These are phyloP conservation scores for Cyberlindnera americana DNA, from an alignment of 805 yeast genomes.

Conservation along the genomic window DNA sequence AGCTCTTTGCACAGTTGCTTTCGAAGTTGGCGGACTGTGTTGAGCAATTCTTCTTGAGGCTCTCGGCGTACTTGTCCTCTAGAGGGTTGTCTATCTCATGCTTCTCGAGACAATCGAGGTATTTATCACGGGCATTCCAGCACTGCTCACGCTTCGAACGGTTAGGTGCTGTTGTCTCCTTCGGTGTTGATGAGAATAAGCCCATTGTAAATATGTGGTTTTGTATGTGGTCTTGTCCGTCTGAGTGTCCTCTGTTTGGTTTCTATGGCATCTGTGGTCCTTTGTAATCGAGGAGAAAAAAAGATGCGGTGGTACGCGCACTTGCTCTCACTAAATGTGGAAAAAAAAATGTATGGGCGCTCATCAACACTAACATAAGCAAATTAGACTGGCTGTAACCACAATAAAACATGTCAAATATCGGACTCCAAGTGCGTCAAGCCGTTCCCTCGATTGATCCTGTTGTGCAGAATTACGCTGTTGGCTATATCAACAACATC, in stretches of 20 bases:
- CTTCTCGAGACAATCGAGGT: conserved; percentile 69
- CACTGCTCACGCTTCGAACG: conserved; percentile 71
- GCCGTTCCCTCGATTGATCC: conserved; percentile 86
- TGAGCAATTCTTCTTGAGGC: conserved; percentile 56
- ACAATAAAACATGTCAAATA: conserved; percentile 34
- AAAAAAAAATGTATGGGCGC: no score
- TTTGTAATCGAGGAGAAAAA: no score
- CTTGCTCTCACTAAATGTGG: background rate
- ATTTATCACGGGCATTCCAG: conserved; percentile 86
- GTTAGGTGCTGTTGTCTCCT: conserved; percentile 44
- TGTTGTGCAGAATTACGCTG: conserved; percentile 82
- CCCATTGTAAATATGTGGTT: conserved; percentile 37
- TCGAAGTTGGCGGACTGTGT: conserved; percentile 55
- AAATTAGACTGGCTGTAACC: no score
- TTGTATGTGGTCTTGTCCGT: no score
- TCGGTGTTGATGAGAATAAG: conserved; percentile 32
- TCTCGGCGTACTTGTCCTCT: conserved; percentile 44
- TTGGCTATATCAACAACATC: conserved; percentile 84
- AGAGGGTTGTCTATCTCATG: conserved; percentile 68
- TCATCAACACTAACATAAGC: no score
- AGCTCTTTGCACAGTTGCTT: conserved; percentile 74
- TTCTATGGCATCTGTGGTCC: background rate
- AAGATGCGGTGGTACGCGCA: background rate
- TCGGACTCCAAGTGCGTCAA: conserved; percentile 65
- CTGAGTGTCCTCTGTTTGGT: background rate